Conservation (phyloP, 495 filamentous ascomycete genomes). For the Penicillium subrubescens region DNA sequence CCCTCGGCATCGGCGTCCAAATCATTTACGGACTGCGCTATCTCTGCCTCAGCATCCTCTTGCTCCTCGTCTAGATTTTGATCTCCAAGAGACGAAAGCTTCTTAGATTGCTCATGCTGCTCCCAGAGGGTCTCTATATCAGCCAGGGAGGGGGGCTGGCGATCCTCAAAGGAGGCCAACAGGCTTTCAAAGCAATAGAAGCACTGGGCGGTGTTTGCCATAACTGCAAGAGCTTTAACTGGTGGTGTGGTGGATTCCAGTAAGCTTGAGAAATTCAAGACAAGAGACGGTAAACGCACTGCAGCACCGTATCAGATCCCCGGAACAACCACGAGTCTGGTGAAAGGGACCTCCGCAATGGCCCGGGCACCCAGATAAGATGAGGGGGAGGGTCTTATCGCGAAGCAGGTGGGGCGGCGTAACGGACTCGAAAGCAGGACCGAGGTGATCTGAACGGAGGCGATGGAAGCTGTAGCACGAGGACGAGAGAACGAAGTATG, state of each 20-base stretch:
- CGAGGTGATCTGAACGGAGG: conserved; percentile 7
- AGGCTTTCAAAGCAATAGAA: conserved; percentile 91
- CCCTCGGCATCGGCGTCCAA: conserved; percentile 33
- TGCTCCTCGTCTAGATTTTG: conserved; percentile 18
- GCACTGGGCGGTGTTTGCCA: conserved; percentile 85
- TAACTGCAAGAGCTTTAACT: conserved; percentile 34
- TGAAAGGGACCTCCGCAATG: conserved; percentile 9
- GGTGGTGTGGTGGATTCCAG: not conserved
- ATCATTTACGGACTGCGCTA: conserved; percentile 23
- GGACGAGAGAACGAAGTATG: not conserved
- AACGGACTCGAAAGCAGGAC: conserved; percentile 4
- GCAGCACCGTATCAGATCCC: conserved; percentile 12
- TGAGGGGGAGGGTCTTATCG: conserved; percentile 5
- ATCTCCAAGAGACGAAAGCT: conserved; percentile 35
- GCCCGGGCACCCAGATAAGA: conserved; percentile 22
- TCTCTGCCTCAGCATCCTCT: conserved; percentile 21
- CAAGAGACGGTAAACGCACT: conserved; percentile 5
- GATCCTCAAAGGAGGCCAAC: conserved; percentile 61
- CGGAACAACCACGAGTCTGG: conserved; percentile 1
- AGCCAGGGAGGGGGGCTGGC: conserved; percentile 57
- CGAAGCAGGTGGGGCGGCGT: not conserved
- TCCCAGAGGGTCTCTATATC: conserved; percentile 76
- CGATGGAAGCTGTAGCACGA: not conserved
- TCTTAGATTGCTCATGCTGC: conserved; percentile 49
- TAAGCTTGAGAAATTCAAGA: not conserved